Conservation (phyloP, 192 early-diverging fungal genomes). For the Backusella tarrabulga region DNA sequence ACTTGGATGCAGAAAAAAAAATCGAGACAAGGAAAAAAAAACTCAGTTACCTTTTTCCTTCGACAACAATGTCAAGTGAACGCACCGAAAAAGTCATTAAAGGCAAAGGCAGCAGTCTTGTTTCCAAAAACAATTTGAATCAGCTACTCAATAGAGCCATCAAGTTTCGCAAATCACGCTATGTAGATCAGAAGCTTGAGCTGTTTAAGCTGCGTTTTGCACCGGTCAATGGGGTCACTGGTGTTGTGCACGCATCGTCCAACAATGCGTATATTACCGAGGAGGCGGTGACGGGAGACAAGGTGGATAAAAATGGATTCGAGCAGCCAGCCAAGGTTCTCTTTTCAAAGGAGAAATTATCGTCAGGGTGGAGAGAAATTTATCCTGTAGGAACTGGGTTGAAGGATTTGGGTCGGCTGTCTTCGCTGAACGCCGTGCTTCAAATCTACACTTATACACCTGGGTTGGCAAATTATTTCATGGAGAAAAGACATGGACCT, state of each 20-base stretch:
- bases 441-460: slow-evolving; percentile 78
- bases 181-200: slow-evolving; percentile 33
- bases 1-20: no score
- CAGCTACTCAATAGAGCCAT: slow-evolving; percentile 24
- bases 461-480: slow-evolving; percentile 64
- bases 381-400: slow-evolving; percentile 68
- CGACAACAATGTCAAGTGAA: not conserved
- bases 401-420: slow-evolving; percentile 71
- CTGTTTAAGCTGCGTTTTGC: slow-evolving; percentile 29
- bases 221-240: slow-evolving; percentile 20
- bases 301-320: slow-evolving; percentile 65
- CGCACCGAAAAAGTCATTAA: not conserved
- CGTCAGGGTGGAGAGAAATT: slow-evolving; percentile 56
- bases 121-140: slow-evolving; percentile 24
- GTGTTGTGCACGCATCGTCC: not conserved
- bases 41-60: not conserved
- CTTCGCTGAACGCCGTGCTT: slow-evolving; percentile 74
- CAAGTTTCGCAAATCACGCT: slow-evolving; percentile 27
- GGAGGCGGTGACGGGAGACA: not conserved
- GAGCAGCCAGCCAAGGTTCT: slow-evolving; percentile 51
- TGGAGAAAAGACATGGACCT: slow-evolving; percentile 59
- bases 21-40: not conserved
- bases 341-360: slow-evolving; percentile 60
- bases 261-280: not conserved
- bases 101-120: not conserved